Evolutionary conservation across 257 asterid genomes (phyloP), one percentile per base, ranked within the genome.

Genomic region (Nicotiana obtusifolia): DNA sequence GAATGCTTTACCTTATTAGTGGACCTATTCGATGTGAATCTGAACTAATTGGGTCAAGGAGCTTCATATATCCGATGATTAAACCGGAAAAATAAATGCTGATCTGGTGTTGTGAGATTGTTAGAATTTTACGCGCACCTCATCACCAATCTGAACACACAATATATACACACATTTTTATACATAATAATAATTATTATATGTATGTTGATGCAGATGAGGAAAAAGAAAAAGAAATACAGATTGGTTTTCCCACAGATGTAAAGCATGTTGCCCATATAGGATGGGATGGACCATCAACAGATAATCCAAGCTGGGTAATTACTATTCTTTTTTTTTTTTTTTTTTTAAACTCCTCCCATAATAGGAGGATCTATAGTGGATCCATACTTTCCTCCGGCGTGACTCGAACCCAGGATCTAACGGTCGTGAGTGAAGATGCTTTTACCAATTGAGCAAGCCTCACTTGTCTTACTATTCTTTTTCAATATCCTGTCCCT

Each of bases 241-340:
- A 94, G 87, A 96, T 96, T 88, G 99, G 98, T 30, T 84, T 90
- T 19, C 99, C 98, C 71, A 94, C 98, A 67, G 98, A 96, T 85
- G 99, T 96, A 82, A 96, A 96, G 89, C 99, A 96, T 83, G 98
- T 96, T 66, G 98, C 98, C 82, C 99, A 96, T 75, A 95, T 95
- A 9, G 99, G 99, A 80, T 91, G 95, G 94, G 98, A 95, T 85
- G 99, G 98, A 24, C 92, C 98, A 30, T 85, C 94, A 9, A 88
- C 88, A 53, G 97, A 89, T 37, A 61, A 85, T 79, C 98, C 98
- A 17, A 92, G 92, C 89, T 95, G 98, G 99, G 99, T 88, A 85
- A 5, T 84, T 82, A 5, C 14, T 6, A 77, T n/a, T n/a, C n/a
- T n/a, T n/a, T n/a, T n/a, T n/a, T n/a, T n/a, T n/a, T n/a, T n/a